Base-by-base conservation (phyloP, 768 basidiomycete genomes). In the Lactifluus piperatus region DNA sequence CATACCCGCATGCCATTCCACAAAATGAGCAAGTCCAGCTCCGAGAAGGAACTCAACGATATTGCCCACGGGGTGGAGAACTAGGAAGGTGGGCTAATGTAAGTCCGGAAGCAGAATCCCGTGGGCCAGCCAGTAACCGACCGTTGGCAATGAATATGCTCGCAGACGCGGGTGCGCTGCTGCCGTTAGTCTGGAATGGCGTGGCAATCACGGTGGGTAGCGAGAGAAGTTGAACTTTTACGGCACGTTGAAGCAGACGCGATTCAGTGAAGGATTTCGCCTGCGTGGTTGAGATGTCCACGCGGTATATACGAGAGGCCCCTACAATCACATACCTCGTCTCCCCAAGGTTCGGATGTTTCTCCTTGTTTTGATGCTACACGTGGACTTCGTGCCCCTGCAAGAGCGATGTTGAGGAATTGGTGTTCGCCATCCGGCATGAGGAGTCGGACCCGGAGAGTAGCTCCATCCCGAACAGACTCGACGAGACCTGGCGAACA, bases 1-100 rank as follows among this genome's bases (percentile, higher is more conserved):
- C 81, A 98, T 88, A 22, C 94, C 94, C 16, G 95, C 94, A 70
- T 99, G 95, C 94, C 94, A 97, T 69, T 95, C 94, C 58, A 98
- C 86, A 51, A 97, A 80, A 57, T 91, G 86, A 18, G 94, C 95
- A 2, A 97, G 77, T 29, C 95, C 94, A 46, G 83, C 81, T 4
- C 80, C 81, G 29, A 92, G 84, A 39, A 99, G 78, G 71, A 88
- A 84, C 65, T 95, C 91, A 13, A 93, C 94, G 26, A 99, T 86
- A 72, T 97, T 97, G 32, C 95, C 95, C 18, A 86, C 90, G 9
- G 95, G 94, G 69, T 98, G 95, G 43, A 90, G 73, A 13, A 91
- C 88, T 90, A 46, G 2, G 48, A 18, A 49, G 39, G 4, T 9
- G 29, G 29, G 22, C 49, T n/a, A 4, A 26, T 8, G 22, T 52